phyloP scores from a whole-genome alignment of 192 early-diverging fungal genomes.

The Geranomyces variabilis region DNA sequence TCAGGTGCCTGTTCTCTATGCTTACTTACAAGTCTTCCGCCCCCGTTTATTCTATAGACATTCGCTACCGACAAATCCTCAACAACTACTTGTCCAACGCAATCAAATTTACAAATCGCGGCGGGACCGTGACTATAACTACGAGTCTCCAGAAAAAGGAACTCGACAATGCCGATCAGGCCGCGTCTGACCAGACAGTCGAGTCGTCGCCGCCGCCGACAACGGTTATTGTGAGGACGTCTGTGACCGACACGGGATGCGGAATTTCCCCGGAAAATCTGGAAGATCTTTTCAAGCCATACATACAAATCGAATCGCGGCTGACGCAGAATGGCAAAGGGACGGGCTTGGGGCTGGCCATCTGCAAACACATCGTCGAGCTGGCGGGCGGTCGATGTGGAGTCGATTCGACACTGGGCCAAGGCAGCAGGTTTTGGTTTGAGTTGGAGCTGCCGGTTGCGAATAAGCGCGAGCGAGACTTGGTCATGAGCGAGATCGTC shows the following conservation, averaged over 20 bases:
- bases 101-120: slow-evolving; percentile 63
- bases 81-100: slow-evolving; percentile 83
- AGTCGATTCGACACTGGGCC: slow-evolving; percentile 6
- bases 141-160: slow-evolving; percentile 5
- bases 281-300: slow-evolving; percentile 27
- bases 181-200: not conserved
- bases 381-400: slow-evolving; percentile 31
- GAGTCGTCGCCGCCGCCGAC: not conserved
- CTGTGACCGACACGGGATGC: slow-evolving; percentile 25
- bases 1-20: not conserved
- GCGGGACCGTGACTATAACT: slow-evolving; percentile 1
- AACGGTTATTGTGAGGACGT: slow-evolving; percentile 19
- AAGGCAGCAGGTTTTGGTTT: slow-evolving; percentile 33
- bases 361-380: slow-evolving; percentile 34
- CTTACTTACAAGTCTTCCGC: not conserved
- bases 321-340: slow-evolving; percentile 28
- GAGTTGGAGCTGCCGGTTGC: slow-evolving; percentile 23
- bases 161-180: slow-evolving; percentile 1
- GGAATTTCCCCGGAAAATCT: slow-evolving; percentile 25
- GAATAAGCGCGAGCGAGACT: not conserved
- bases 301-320: slow-evolving; percentile 26
- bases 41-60: not conserved
- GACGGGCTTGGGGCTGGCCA: slow-evolving; percentile 33
- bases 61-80: slow-evolving; percentile 76
- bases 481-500: not conserved